Evolutionary conservation across 306 rosid species (phyloP), one percentile per base, ranked within the genome.

Genomic region (Prunus mongolica): DNA sequence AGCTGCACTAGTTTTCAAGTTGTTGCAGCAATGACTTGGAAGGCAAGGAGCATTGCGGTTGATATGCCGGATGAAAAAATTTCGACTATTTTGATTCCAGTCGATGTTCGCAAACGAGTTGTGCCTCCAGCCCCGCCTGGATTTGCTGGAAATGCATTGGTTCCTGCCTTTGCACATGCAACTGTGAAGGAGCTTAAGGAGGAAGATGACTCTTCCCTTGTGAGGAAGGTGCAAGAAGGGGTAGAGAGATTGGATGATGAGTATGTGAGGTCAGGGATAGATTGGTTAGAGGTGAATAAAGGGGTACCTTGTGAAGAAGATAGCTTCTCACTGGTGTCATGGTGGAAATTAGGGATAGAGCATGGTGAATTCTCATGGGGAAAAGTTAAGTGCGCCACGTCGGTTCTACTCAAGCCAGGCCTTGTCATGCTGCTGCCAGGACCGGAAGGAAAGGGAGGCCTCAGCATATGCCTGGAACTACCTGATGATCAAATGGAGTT

Each of bases 61-160:
- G 76, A 70, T 46, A 73, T 84, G 61, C 4, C 15, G 0, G 83
- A 84, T 7, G 87, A 78, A 12, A 82, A 28, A 9, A 58, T 45
- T 41, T 85, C 84, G 0, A 83, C 89, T 8, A 81, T 85, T 80
- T 15, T 85, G 47, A 85, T 89, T 44, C 91, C 91, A 0, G 80
- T 89, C 0, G 88, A 89, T 58, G 78, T 65, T 3, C 74, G 91
- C 64, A 85, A 84, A 82, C 80, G 69, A 75, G 16, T 85, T 16
- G 64, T 75, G 25, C 88, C 93, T 10, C 75, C 74, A 52, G 83
- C 78, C 25, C 82, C 76, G 10, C 44, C 65, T 3, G 84, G 86
- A 1, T 83, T 87, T 30, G 84, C 89, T 5, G 93, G 93, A 0
- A 89, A 89, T 58, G 93, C 91, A 9, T 75, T 85, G 79, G 85